Evolutionary conservation across 2,329 filamentous ascomycete genomes (phyloP).

Genomic region (Seiridium cupressi): DNA sequence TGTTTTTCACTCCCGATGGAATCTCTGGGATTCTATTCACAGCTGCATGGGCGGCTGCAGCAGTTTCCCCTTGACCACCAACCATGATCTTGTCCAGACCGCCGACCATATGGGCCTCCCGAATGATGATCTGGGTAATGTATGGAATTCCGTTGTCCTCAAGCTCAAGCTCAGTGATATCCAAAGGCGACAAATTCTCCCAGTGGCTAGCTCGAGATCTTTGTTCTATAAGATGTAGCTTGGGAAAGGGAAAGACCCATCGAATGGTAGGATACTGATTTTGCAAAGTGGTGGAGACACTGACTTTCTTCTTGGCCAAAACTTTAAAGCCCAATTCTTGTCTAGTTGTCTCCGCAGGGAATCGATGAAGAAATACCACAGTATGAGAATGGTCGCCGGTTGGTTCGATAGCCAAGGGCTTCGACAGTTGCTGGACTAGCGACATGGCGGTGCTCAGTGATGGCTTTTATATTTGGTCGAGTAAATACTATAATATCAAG

Average conservation of each 20-base stretch:
- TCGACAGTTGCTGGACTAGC: slow-evolving; percentile 6
- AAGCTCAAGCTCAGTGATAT: slow-evolving; percentile 8
- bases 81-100: slow-evolving; percentile 15
- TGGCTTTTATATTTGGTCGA: too few species aligned
- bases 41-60: slow-evolving; percentile 17
- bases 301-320: slow-evolving; percentile 13
- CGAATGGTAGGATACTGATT: slow-evolving; percentile 14
- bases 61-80: slow-evolving; percentile 18
- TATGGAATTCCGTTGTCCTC: slow-evolving; percentile 11
- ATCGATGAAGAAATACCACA: slow-evolving; percentile 18
- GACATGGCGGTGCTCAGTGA: slow-evolving; percentile 5
- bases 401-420: slow-evolving; percentile 13
- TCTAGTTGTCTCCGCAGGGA: slow-evolving; percentile 10
- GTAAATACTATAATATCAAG: too few species aligned
- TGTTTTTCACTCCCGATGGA: not conserved
- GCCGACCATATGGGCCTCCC: slow-evolving; percentile 12
- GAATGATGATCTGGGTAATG: slow-evolving; percentile 17
- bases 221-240: slow-evolving; percentile 5
- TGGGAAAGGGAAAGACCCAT: slow-evolving; percentile 17
- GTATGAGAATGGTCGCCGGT: slow-evolving; percentile 15
- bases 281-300: slow-evolving; percentile 11
- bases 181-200: slow-evolving; percentile 8
- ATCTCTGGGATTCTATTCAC: slow-evolving; percentile 13
- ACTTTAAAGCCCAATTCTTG: slow-evolving; percentile 13
- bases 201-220: slow-evolving; percentile 3